phyloP scores from a whole-genome alignment of 345 rosid genomes.

The Clausena lansium region DNA sequence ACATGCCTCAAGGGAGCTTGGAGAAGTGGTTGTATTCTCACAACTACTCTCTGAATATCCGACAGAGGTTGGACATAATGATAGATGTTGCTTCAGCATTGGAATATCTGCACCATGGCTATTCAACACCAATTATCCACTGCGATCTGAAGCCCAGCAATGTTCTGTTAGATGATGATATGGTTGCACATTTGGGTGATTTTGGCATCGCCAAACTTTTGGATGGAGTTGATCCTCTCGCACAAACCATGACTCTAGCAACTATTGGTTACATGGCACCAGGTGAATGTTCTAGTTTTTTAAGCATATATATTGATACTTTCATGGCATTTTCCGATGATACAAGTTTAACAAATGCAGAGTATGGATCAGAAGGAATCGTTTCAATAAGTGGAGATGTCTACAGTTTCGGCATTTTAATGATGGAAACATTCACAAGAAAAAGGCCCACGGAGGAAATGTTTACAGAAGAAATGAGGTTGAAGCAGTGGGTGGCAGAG shows the following conservation, averaged over 20 bases:
- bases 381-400: conserved; percentile 11
- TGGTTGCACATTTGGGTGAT: conserved; percentile 1
- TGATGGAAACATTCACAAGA: conserved; percentile 20
- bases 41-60: not conserved
- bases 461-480: conserved; percentile 9
- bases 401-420: conserved; percentile 14
- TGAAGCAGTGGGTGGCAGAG: conserved; percentile 17
- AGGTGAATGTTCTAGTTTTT: not conserved
- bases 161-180: not conserved
- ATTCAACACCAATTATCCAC: not conserved
- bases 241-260: not conserved
- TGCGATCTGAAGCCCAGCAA: not conserved
- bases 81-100: conserved; percentile 13
- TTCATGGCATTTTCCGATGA: too few relatives aligned
- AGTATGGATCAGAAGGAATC: conserved; percentile 1
- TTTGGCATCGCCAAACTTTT: not conserved
- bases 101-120: conserved; percentile 12
- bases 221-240: not conserved
- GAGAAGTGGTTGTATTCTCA: not conserved
- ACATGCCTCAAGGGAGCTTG: not conserved
- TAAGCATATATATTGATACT: too few relatives aligned
- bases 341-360: not conserved
- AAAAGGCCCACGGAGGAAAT: conserved; percentile 17
- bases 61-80: not conserved
- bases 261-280: not conserved